Conservation (phyloP, 129 eudicot species). For the Tagetes erecta region DNA sequence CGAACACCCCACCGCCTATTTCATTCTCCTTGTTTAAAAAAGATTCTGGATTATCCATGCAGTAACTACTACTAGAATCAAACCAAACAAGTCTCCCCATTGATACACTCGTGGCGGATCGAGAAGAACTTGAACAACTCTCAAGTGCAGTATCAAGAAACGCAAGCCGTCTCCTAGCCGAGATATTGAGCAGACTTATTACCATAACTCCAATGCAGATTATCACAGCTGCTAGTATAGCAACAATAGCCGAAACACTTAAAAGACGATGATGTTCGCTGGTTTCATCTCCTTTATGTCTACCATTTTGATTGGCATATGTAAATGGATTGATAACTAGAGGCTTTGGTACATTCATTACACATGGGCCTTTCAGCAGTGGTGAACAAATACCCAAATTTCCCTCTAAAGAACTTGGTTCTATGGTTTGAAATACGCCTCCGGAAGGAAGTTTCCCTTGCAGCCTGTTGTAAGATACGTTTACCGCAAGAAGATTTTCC, state of each 20-base stretch:
- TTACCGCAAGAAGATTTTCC: slow-evolving; percentile 74
- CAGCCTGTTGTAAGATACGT: slow-evolving; percentile 82
- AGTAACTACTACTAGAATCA: slow-evolving; percentile 46
- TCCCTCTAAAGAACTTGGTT: slow-evolving; percentile 67
- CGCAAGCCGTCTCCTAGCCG: slow-evolving; percentile 67
- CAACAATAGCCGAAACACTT: slow-evolving; percentile 74
- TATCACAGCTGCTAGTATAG: slow-evolving; percentile 73
- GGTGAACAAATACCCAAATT: slow-evolving; percentile 93
- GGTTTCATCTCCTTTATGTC: neutral
- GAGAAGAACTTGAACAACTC: slow-evolving; percentile 76
- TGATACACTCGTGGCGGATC: slow-evolving; percentile 48
- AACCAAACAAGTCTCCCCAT: slow-evolving; percentile 73
- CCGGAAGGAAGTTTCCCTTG: slow-evolving; percentile 81
- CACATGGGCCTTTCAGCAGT: slow-evolving; percentile 81
- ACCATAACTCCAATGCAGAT: slow-evolving; percentile 68
- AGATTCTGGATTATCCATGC: slow-evolving; percentile 53
- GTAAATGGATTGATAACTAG: slow-evolving; percentile 77
- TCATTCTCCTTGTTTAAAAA: slow-evolving; percentile 60
- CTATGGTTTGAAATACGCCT: slow-evolving; percentile 70
- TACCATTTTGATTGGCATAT: slow-evolving; percentile 47
- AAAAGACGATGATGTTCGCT: slow-evolving; percentile 47
- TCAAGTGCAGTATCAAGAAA: slow-evolving; percentile 73
- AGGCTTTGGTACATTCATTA: slow-evolving; percentile 80
- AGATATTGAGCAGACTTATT: slow-evolving; percentile 65
- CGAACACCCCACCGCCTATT: slow-evolving; percentile 81